Base-by-base conservation (phyloP, 768 basidiomycete genomes). In the Mycena leptocephala region DNA sequence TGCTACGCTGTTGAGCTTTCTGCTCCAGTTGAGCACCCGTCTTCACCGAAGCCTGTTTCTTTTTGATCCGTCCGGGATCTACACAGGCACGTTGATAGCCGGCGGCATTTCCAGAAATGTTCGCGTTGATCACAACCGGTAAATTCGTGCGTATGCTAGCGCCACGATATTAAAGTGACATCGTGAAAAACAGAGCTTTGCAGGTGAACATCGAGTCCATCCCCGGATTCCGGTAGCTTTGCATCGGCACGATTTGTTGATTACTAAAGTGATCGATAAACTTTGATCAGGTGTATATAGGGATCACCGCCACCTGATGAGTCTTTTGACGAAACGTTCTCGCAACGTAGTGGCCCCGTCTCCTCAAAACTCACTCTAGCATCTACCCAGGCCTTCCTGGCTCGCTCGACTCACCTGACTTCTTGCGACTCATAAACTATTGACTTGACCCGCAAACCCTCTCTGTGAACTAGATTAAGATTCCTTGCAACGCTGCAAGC, bases 281-380 rank as follows among this genome's bases (percentile, higher is more conserved):
- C 51, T 55, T 68, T 55, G 66, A 68, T 68, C 30, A 1, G 48
- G 65, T 66, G 51, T 62, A 41, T 3, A 41, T 41, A n/a, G 3
- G 65, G 61, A 28, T 35, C 14, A 51, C 28, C 3, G 65, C 65
- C 62, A 64, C 62, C 62, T 64, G 62, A 64, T 64, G 61, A 62
- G 61, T 65, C 63, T 43, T 65, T 65, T 65, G 63, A 65, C 63
- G 63, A 65, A 65, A 65, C 63, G 30, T 65, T 65, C 33, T 22
- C 32, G 39, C 41, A 73, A 51, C 56, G 48, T 43, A 58, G 64
- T 82, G 74, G 35, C 68, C 39, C 39, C 39, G 39, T 41, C n/a
- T 41, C 39, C 9, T 41, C 39, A 41, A 41, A 41, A 3, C 7
- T n/a, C n/a, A n/a, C 39, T 41, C 39, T 41, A n/a, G n/a, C n/a